These are phyloP conservation scores for Petunia secreta DNA, from an alignment of 257 asterid species.

Conservation along the genomic window DNA sequence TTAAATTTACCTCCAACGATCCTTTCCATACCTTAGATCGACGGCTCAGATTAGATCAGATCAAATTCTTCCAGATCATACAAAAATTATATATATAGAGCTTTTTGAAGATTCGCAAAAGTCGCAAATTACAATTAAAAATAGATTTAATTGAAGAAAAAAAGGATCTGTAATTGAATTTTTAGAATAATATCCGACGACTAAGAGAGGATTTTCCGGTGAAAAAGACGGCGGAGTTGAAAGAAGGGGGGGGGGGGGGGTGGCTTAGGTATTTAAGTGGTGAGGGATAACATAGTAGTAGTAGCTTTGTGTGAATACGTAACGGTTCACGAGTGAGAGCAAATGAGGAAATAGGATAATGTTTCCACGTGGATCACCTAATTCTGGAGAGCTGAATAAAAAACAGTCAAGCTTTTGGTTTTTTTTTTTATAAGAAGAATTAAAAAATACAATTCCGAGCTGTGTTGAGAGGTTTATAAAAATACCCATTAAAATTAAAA, in stretches of 20 bases:
- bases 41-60: slow-evolving; percentile 43
- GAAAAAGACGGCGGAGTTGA: background rate
- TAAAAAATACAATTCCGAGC: too few relatives aligned
- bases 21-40: slow-evolving; percentile 64
- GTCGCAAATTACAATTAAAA: background rate
- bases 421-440: too few relatives aligned
- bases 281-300: background rate
- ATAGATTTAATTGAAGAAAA: background rate
- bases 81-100: background rate
- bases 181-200: background rate
- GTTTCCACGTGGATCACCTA: slow-evolving; percentile 39
- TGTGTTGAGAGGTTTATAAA: too few relatives aligned
- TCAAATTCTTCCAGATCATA: slow-evolving; percentile 25
- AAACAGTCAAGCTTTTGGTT: too few relatives aligned
- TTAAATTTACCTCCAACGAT: slow-evolving; percentile 86
- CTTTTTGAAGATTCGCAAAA: background rate
- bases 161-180: background rate
- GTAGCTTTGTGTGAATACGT: background rate
- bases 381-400: background rate
- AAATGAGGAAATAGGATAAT: slow-evolving; percentile 34
- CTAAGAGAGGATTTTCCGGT: slow-evolving; percentile 6
- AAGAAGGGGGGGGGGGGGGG: background rate
- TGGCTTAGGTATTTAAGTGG: background rate
- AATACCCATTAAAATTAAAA: too few relatives aligned
- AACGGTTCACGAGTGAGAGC: slow-evolving; percentile 46